Evolutionary conservation across 192 early-diverging fungal genomes (phyloP), one percentile per base, ranked within the genome.

Genomic region (Podochytrium sp.): DNA sequence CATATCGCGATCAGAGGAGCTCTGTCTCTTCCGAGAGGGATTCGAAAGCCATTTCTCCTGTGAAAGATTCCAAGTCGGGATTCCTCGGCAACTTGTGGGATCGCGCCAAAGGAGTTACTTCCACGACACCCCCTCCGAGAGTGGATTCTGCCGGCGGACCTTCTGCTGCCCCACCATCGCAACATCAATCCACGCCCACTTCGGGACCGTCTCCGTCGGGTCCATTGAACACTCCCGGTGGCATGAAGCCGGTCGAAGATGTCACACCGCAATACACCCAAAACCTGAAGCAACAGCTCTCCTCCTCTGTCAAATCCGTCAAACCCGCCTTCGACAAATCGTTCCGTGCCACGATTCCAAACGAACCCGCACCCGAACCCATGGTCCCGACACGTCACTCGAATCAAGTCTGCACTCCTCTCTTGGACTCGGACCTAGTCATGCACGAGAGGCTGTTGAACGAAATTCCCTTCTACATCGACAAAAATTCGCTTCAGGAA

Each of bases 371-470:
- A 16, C 62, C 60, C 7, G 49, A 56, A 16, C 67, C 77, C 3
- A 39, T 56, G 5, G 60, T 57, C 14, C 69, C 69, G 18, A 35
- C 78, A n/a, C 78, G 74, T 10, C 73, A 78, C 38, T 7, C 75
- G 27, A 53, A 56, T 12, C 29, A 41, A 34, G 65, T 74, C 2
- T 86, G 85, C 65, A 68, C 29, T 4, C 60, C 76, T 20, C 50
- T 82, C 29, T 33, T 70, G 40, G 85, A 84, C 71, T 64, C 58
- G 18, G 85, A 86, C 55, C 73, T 86, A 2, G 39, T 76, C 3
- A 65, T 77, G 2, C 23, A n/a, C 30, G 39, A 29, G 2, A 41
- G 40, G 3, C 43, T 53, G 12, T 33, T 79, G 16, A 42, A 74
- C 39, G 67, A 50, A 27, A 76, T 78, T 20, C 80, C 81, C 1